Evolutionary conservation across 345 rosid genomes (phyloP).

Genomic region (Angophora floribunda): DNA sequence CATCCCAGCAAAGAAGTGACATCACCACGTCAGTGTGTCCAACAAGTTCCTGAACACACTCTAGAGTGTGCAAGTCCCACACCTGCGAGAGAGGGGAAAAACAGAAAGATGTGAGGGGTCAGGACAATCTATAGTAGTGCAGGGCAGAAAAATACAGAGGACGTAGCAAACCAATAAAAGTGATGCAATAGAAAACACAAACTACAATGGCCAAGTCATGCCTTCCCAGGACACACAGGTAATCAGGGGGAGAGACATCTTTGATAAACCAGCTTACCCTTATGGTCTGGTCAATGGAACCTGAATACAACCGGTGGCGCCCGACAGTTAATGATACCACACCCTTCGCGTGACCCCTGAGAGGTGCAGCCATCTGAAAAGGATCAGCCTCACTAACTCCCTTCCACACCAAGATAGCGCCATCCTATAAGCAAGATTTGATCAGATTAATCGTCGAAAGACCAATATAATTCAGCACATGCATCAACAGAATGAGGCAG

Average conservation of each 20-base stretch:
- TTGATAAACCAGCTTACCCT: constrained; percentile 14
- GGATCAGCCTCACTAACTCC: no score
- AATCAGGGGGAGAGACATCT: neutral
- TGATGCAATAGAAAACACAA: neutral
- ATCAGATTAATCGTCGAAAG: no score
- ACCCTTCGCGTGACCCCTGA: neutral
- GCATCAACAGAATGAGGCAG: no score
- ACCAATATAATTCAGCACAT: no score
- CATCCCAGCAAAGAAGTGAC: no score
- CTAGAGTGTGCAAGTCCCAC: constrained; percentile 35
- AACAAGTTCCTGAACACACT: no score
- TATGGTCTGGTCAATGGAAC: constrained; percentile 36
- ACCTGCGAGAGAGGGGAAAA: constrained; percentile 12
- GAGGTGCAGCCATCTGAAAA: no score
- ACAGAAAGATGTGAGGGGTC: neutral
- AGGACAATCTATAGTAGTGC: neutral
- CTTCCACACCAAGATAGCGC: no score
- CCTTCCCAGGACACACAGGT: neutral
- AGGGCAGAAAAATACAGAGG: no score
- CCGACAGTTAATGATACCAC: no score
- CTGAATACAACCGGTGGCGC: constrained; percentile 19
- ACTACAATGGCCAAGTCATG: neutral
- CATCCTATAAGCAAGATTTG: no score
- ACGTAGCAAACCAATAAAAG: neutral
- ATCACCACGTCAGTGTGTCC: no score